Conservation (phyloP, 139 green algal species). For the Dunaliella primolecta region DNA sequence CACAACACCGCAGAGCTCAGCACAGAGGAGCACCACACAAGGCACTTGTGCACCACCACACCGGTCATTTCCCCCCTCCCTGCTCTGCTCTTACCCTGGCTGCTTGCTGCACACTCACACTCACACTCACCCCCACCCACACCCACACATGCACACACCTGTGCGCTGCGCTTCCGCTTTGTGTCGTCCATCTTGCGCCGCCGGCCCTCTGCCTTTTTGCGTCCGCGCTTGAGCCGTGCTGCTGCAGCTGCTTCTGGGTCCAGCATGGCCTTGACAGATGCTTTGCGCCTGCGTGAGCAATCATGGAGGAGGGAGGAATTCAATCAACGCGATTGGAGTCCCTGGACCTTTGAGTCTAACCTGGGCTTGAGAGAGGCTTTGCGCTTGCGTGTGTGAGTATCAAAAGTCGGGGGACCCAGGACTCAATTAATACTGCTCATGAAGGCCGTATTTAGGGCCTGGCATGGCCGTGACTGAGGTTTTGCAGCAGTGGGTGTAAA, state of each 20-base stretch:
- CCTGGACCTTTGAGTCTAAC: too few species aligned
- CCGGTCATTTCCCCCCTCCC: too few species aligned
- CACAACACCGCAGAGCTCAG: too few species aligned
- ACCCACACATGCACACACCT: too few species aligned
- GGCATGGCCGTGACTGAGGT: not conserved
- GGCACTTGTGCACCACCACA: too few species aligned
- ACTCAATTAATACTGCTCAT: too few species aligned
- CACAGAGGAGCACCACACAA: too few species aligned
- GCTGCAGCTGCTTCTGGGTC: conserved; percentile 74
- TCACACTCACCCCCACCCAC: too few species aligned
- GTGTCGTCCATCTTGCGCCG: conserved; percentile 78
- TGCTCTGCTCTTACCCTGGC: too few species aligned
- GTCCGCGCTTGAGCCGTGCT: conserved; percentile 46
- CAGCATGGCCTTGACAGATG: conserved; percentile 48
- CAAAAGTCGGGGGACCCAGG: too few species aligned
- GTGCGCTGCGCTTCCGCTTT: conserved; percentile 43
- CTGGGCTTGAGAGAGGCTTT: not conserved
- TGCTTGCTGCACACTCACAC: too few species aligned
- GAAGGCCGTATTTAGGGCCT: too few species aligned
- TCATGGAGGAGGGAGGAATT: not conserved
- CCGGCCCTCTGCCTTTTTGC: conserved; percentile 53
- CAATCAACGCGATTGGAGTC: not conserved
- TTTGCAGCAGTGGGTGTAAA: not conserved
- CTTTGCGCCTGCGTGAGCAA: not conserved
- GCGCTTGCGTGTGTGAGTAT: not conserved